Evolutionary conservation across 495 filamentous ascomycete genomes (phyloP), one percentile per base, ranked within the genome.

Genomic region (Copromyces sp.): DNA sequence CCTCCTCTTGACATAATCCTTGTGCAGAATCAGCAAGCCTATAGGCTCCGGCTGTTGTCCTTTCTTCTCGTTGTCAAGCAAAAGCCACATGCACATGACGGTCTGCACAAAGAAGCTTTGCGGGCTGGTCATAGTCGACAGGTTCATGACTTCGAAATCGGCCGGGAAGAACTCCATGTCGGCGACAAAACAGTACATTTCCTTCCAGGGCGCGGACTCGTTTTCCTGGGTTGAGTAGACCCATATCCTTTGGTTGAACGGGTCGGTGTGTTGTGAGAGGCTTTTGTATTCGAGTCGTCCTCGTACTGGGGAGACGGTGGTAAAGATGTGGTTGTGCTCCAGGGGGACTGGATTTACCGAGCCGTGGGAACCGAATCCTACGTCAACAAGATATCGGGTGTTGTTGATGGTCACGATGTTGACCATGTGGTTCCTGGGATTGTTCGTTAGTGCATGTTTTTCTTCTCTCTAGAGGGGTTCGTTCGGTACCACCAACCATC

Each of bases 141-240:
- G 85, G 80, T 90, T 93, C 80, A 94, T 90, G 14, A 91, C 81
- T 45, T 87, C 86, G 45, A 85, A 86, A 74, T 87, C 84, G 20
- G 72, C 76, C 1, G 77, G 76, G 29, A 84, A 71, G 74, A 85
- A 86, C 72, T 87, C 85, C 24, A 76, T 35, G 35, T 83, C 81
- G 53, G 53, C 53, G 9, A 77, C 76, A 68, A 86, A 86, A 68
- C 77, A 77, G 74, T 85, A 86, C 72, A 76, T 75, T 2, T 82
- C 79, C 4, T 61, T 74, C 84, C 84, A 86, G 8, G 76, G 71
- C 9, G 71, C 70, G 0, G 68, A 45, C 7, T 17, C 7, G 9
- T 35, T 14, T 40, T 78, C 77, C 16, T 77, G 78, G 14, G 78
- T 75, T 47, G 81, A 81, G 68, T 82, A 86, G 11, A 87, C 78